Evolutionary conservation across 345 rosid species (phyloP).

Genomic region (Camelina hispida): DNA sequence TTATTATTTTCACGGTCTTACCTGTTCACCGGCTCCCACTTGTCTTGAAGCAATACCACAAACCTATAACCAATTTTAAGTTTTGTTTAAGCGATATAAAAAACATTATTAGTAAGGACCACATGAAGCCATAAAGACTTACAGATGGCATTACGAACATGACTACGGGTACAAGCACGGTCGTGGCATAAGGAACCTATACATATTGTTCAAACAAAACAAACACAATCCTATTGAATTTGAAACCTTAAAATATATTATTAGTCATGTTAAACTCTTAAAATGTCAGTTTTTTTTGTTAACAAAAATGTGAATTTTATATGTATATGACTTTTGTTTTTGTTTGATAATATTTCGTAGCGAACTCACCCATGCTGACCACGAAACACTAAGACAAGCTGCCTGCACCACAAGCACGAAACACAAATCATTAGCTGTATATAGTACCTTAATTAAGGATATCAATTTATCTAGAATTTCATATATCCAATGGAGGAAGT

Average conservation of each 20-base stretch:
- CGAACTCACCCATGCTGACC: slow-evolving; percentile 74
- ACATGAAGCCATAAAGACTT: slow-evolving; percentile 37
- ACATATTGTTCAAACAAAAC: background rate
- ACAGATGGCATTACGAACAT: slow-evolving; percentile 66
- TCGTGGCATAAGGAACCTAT: slow-evolving; percentile 79
- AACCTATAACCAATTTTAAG: slow-evolving; percentile 17
- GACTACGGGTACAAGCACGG: slow-evolving; percentile 41
- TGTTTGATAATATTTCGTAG: background rate
- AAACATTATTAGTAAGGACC: background rate
- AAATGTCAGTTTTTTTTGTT: background rate
- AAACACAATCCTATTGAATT: background rate
- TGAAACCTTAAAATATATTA: background rate
- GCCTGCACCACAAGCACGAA: slow-evolving; percentile 54
- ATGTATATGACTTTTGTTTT: no score
- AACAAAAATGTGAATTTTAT: background rate
- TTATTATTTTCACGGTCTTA: background rate
- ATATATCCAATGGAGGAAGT: background rate
- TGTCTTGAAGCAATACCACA: slow-evolving; percentile 79
- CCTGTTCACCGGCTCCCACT: slow-evolving; percentile 77
- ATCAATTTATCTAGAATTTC: background rate
- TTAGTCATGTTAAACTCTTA: background rate
- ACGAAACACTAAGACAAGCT: slow-evolving; percentile 63
- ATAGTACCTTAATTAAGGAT: background rate
- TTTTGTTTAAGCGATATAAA: no score
- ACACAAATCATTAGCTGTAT: background rate